Base-by-base conservation (phyloP, 352 stramenopile species). In the Pythium angustatum region DNA sequence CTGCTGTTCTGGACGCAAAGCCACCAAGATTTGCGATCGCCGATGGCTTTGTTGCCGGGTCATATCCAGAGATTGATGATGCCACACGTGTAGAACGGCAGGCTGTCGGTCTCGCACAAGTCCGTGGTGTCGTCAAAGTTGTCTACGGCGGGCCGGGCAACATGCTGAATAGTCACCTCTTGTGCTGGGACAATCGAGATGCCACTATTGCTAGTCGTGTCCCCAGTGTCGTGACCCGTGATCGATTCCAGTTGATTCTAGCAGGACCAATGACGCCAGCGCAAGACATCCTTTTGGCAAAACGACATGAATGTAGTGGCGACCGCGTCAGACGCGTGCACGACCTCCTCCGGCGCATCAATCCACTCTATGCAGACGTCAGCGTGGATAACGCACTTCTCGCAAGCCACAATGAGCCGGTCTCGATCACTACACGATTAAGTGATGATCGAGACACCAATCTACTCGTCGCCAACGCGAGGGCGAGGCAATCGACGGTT, bases 101-200 rank as follows among this genome's bases (percentile, higher is more conserved):
- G 49, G 36, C 59, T 2, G 24, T 72, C 15, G 64, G 55, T 19
- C 55, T 75, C 1, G 63, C 34, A 3, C 68, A 75, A 33, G 59
- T 64, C 12, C 61, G 59, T 6, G 63, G 64, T 12, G 24, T 69
- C n/a, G 60, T 75, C 6, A 75, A 72, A 24, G 64, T 72, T 3
- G 47, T 72, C 1, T 76, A 70, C 24, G 69, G 69, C 26, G 64
- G 69, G 0, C 59, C 69, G 0, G 64, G 69, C 9, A 76, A 72
- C 26, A 31, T 68, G 2, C 44, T 72, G 0, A 63, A 62, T 9
- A 76, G 69, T 47, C 69, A 72, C 26, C 26, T 76, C 5, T 43
- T 76, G 17, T 66, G 43, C n/a, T 72, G 69, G 64, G 61, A 76
- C 38, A 76, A 76, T 40, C 34, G 69, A 17, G 6, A 62, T 15